Conservation (phyloP, 129 eudicot species). For the Escallonia herrerae region DNA sequence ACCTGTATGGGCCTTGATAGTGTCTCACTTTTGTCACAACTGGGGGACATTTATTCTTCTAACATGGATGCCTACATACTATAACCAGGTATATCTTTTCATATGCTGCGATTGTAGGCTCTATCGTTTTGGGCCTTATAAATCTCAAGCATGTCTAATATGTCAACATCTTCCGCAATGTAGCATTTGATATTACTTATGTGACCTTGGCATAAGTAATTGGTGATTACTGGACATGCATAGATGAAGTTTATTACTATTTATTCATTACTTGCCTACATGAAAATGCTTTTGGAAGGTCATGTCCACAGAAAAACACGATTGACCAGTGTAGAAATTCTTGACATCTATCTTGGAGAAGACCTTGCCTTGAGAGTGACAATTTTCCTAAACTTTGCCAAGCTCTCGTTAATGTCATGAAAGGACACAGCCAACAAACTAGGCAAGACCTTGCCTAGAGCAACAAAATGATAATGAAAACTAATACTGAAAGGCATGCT, state of each 20-base stretch:
- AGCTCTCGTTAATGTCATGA: too few species aligned
- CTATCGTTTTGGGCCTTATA: background rate
- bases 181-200: background rate
- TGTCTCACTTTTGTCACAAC: conserved; percentile 83
- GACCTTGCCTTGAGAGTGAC: too few species aligned
- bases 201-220: background rate
- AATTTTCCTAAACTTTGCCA: too few species aligned
- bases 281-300: too few species aligned
- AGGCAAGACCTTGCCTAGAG: too few species aligned
- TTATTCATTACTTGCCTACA: too few species aligned
- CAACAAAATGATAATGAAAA: too few species aligned
- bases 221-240: background rate
- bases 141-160: background rate
- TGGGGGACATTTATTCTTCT: conserved; percentile 90
- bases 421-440: too few species aligned
- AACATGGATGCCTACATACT: conserved; percentile 94
- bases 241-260: background rate
- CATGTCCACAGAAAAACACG: too few species aligned
- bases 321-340: too few species aligned
- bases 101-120: background rate
- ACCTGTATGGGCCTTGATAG: conserved; percentile 87
- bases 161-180: background rate
- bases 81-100: conserved; percentile 55
- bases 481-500: too few species aligned
- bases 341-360: too few species aligned